Evolutionary conservation across 352 stramenopile genomes (phyloP), one percentile per base, ranked within the genome.

Genomic region (Phytophthora syringae): DNA sequence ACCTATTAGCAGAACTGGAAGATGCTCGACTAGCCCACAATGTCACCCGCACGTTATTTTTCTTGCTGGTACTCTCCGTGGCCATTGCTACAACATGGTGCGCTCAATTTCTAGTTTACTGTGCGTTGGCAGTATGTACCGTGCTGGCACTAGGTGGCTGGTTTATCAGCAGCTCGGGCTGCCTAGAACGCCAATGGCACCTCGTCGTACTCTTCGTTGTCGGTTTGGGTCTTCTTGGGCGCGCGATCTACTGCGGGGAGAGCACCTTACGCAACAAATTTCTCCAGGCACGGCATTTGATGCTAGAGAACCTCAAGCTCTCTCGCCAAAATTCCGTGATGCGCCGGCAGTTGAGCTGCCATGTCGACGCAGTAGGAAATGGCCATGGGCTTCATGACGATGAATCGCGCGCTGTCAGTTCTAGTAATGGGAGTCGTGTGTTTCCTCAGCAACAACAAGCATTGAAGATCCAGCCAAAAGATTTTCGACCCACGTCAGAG

Each of bases 231-330:
- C 75, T 84, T 48, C 69, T 89, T 22, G 77, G 76, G 0, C 61
- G 64, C 9, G 60, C 66, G 5, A 59, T 87, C 0, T 89, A 88
- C 37, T 76, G 73, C 34, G 66, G 43, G 5, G 80, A 91, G 34
- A 61, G 52, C 12, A 55, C 53, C 9, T 58, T 82, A 18, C 77
- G 82, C 1, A 43, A 64, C 43, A 88, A 84, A 48, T 91, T 91
- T 44, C 43, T 91, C 20, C 68, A 65, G 0, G 52, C 87, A n/a
- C 72, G 80, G 7, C 82, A 85, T 28, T 53, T 91, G 21, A 64
- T 89, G 64, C 70, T 91, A 9, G 82, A 89, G 58, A 91, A 89
- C 34, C 50, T 80, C 50, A 88, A 87, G 52, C 71, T 89, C 25
- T 53, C 66, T 27, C 70, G 80, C 55, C 82, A 89, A 55, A 89